These are phyloP conservation scores for Colletotrichum eremochloae DNA, from an alignment of 2,329 filamentous ascomycete genomes.

Conservation along the genomic window DNA sequence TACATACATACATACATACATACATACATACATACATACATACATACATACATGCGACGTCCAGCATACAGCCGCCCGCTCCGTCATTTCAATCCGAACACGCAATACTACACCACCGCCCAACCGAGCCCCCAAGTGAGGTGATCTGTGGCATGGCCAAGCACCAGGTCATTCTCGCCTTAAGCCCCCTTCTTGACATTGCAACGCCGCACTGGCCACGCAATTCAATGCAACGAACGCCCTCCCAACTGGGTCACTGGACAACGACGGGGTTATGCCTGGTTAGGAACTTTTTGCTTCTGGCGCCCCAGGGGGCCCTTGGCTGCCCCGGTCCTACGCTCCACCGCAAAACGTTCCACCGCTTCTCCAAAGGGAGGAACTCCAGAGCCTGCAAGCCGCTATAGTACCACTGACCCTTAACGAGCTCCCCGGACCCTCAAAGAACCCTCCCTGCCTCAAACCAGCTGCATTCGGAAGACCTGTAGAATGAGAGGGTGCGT, in stretches of 20 bases:
- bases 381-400: conserved; percentile 26
- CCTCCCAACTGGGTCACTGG: conserved; percentile 24
- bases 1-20: no score
- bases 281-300: conserved; percentile 19
- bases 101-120: neutral
- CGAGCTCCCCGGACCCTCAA: conserved; percentile 2
- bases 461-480: conserved; percentile 29
- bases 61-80: neutral
- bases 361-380: conserved; percentile 22
- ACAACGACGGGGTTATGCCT: conserved; percentile 34
- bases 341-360: conserved; percentile 33
- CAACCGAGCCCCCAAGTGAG: conserved; percentile 24
- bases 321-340: conserved; percentile 24
- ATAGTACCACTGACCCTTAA: conserved; percentile 11
- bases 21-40: neutral
- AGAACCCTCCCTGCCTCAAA: conserved; percentile 33
- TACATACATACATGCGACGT: neutral
- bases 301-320: conserved; percentile 15
- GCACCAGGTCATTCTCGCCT: conserved; percentile 24
- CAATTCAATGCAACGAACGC: conserved; percentile 40
- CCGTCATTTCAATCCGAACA: conserved; percentile 5
- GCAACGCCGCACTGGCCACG: conserved; percentile 37
- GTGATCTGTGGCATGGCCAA: conserved; percentile 27
- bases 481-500: neutral
- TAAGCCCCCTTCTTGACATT: conserved; percentile 33